Conservation (phyloP, 1,284 basidiomycete genomes). For the Abortiporus biennis region DNA sequence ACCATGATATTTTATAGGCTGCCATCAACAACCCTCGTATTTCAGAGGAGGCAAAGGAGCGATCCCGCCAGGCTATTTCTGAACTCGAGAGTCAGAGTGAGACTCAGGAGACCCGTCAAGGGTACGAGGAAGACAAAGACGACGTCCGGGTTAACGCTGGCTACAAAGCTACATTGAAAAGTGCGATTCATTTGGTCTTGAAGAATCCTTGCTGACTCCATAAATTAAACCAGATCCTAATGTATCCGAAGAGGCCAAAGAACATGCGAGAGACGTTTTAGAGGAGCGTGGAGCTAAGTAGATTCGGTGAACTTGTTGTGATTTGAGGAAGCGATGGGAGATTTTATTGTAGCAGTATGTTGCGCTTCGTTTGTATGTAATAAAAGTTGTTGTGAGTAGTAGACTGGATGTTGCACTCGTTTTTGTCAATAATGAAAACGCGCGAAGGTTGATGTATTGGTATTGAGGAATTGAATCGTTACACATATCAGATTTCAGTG, state of each 20-base stretch:
- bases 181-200: constrained; percentile 20
- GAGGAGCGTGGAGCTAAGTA: constrained; percentile 23
- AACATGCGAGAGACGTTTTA: constrained; percentile 31
- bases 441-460: too few relatives aligned
- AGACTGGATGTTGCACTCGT: too few relatives aligned
- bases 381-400: too few relatives aligned
- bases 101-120: constrained; percentile 12
- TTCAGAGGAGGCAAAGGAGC: constrained; percentile 44
- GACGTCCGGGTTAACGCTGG: constrained; percentile 30
- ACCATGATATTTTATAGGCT: constrained; percentile 18
- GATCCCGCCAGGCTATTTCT: constrained; percentile 38
- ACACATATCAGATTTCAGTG: too few relatives aligned
- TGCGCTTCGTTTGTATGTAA: too few relatives aligned
- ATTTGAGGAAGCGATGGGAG: too few relatives aligned
- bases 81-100: constrained; percentile 25
- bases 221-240: constrained; percentile 32
- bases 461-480: too few relatives aligned
- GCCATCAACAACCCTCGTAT: constrained; percentile 40
- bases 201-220: constrained; percentile 16
- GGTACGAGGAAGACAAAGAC: constrained; percentile 19
- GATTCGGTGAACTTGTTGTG: too few relatives aligned
- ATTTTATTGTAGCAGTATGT: too few relatives aligned
- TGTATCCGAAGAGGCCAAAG: constrained; percentile 35
- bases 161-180: constrained; percentile 46
- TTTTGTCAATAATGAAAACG: too few relatives aligned